phyloP scores from a whole-genome alignment of 441 rosid species.

The Gossypium lobatum region DNA sequence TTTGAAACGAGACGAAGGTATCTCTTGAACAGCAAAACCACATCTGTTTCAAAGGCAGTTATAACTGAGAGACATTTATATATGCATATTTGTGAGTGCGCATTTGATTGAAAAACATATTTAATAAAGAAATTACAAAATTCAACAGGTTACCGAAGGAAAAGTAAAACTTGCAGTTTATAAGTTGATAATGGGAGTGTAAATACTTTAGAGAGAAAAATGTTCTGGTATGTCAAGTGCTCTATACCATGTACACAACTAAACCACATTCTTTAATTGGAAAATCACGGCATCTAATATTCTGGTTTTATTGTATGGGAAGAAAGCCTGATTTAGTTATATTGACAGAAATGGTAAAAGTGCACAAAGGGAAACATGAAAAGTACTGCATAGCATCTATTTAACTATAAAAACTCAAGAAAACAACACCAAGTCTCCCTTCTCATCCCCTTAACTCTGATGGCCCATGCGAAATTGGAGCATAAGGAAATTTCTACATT shows the following conservation, averaged over 20 bases:
- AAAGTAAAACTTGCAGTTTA: not conserved
- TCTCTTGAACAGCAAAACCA: slow-evolving; percentile 38
- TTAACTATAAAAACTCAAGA: not conserved
- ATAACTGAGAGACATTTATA: not conserved
- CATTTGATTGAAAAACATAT: not conserved
- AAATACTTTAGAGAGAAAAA: not conserved
- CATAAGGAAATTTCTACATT: not conserved
- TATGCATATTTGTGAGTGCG: not conserved
- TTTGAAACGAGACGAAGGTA: slow-evolving; percentile 51
- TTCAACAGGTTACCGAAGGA: not conserved
- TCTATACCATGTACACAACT: not conserved
- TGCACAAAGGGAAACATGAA: not conserved
- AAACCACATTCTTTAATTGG: not conserved
- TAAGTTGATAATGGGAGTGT: not conserved
- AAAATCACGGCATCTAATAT: not conserved
- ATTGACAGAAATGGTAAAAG: not conserved
- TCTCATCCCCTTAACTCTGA: not conserved
- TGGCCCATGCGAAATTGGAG: not conserved
- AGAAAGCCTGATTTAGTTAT: not conserved
- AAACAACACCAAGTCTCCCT: not conserved
- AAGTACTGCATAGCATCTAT: not conserved
- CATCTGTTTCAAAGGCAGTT: slow-evolving; percentile 37
- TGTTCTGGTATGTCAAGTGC: not conserved
- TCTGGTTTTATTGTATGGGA: not conserved
- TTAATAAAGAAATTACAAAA: not conserved